Conservation (phyloP, 2,329 filamentous ascomycete genomes). For the Dendrostoma leiphaemia region DNA sequence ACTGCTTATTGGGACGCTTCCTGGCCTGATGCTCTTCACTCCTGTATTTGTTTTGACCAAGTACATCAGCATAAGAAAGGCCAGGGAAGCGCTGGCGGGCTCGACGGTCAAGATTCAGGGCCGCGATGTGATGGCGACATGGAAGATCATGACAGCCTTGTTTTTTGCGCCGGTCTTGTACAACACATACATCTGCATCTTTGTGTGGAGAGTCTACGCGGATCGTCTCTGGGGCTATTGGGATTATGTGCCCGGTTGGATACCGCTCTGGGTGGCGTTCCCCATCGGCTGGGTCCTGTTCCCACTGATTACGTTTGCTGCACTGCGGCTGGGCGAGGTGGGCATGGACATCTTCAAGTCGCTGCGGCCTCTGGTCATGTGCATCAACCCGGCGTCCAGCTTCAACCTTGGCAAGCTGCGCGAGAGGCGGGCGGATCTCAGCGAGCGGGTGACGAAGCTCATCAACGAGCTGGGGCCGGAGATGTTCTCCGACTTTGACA, state of each 20-base stretch:
- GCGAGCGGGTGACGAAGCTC: conserved; percentile 79
- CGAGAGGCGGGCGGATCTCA: conserved; percentile 68
- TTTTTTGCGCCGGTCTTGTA: conserved; percentile 81
- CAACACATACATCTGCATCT: conserved; percentile 72
- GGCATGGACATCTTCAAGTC: conserved; percentile 99
- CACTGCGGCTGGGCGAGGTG: conserved; percentile 93
- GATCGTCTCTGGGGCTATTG: conserved; percentile 82
- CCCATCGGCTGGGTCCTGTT: conserved; percentile 76
- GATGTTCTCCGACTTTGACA: conserved; percentile 94
- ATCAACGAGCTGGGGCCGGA: conserved; percentile 96
- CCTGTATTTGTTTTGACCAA: conserved; percentile 86
- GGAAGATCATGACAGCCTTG: conserved; percentile 88
- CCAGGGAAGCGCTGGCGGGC: conserved; percentile 77
- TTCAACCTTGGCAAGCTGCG: conserved; percentile 82
- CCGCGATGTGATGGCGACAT: conserved; percentile 87
- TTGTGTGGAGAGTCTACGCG: conserved; percentile 74
- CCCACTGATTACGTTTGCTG: conserved; percentile 85
- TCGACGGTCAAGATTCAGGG: conserved; percentile 88
- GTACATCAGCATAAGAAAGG: conserved; percentile 77
- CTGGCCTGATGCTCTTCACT: conserved; percentile 82
- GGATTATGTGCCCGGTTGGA: conserved; percentile 76
- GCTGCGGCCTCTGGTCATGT: conserved; percentile 80
- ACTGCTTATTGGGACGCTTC: conserved; percentile 77
- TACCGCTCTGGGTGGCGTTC: conserved; percentile 77
- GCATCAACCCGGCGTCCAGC: conserved; percentile 77